Conservation (phyloP, 2,329 filamentous ascomycete species). For the Plectosphaerella cucumerina region DNA sequence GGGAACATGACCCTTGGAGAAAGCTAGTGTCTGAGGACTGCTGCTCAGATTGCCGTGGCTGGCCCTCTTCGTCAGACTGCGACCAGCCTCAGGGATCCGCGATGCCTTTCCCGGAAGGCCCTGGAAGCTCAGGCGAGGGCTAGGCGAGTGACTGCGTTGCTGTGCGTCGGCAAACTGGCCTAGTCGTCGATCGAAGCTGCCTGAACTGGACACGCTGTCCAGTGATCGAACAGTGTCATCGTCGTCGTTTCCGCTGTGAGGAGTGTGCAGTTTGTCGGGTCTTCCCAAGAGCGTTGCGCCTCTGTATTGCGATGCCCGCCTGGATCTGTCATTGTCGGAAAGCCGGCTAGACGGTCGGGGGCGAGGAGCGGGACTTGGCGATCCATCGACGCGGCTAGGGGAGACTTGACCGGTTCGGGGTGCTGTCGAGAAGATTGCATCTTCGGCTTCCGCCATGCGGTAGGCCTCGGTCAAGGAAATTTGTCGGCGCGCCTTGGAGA, state of each 20-base stretch:
- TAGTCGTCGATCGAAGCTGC: slow-evolving; percentile 7
- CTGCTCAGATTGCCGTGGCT: slow-evolving; percentile 27
- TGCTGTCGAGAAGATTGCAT: slow-evolving; percentile 18
- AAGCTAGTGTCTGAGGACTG: slow-evolving; percentile 9
- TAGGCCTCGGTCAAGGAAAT: slow-evolving; percentile 41
- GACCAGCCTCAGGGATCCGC: slow-evolving; percentile 30
- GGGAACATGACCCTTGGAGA: slow-evolving; percentile 13
- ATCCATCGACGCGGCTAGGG: slow-evolving; percentile 31
- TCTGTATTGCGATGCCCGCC: slow-evolving; percentile 21
- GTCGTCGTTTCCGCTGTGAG: slow-evolving; percentile 12
- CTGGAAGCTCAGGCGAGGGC: slow-evolving; percentile 27
- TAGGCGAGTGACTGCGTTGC: slow-evolving; percentile 9
- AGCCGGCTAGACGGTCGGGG: slow-evolving; percentile 32
- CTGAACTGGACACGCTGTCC: slow-evolving; percentile 11
- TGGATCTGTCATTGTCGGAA: slow-evolving; percentile 24
- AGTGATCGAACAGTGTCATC: slow-evolving; percentile 16
- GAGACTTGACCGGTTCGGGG: slow-evolving; percentile 19
- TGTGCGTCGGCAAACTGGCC: slow-evolving; percentile 10
- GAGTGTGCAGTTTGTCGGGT: slow-evolving; percentile 11
- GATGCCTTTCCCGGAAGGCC: slow-evolving; percentile 17
- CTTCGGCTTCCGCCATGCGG: slow-evolving; percentile 28
- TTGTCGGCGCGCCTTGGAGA: slow-evolving; percentile 19
- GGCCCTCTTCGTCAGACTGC: slow-evolving; percentile 25
- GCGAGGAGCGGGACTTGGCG: slow-evolving; percentile 48
- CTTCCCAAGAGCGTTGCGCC: slow-evolving; percentile 23